Conservation (phyloP, 2,329 filamentous ascomycete genomes). For the Aspergillus carbonarius region DNA sequence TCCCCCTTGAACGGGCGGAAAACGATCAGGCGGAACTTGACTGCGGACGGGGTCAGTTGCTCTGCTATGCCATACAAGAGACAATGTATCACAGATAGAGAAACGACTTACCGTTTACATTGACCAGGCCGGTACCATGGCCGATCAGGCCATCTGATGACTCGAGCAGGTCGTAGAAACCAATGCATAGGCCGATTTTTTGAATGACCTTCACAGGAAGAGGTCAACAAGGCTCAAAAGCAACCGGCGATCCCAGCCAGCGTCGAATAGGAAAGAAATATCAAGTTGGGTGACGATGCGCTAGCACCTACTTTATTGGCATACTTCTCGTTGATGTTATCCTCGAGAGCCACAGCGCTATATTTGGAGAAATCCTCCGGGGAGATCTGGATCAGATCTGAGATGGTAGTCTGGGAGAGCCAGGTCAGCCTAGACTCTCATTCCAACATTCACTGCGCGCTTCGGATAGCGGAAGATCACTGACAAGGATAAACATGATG, state of each 20-base stretch:
- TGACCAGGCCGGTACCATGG: constrained; percentile 86
- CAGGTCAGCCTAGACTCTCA: constrained; percentile 12
- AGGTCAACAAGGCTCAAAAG: not conserved
- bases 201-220: constrained; percentile 68
- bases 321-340: constrained; percentile 97
- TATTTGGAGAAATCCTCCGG: constrained; percentile 82
- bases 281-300: not conserved
- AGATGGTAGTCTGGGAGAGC: constrained; percentile 73
- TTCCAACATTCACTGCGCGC: not conserved
- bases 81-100: not conserved
- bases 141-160: constrained; percentile 92
- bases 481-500: constrained; percentile 53
- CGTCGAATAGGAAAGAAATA: not conserved
- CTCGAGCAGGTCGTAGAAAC: constrained; percentile 85
- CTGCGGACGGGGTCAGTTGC: constrained; percentile 46
- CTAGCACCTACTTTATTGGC: constrained; percentile 71
- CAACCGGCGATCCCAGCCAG: not conserved
- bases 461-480: constrained; percentile 26
- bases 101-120: constrained; percentile 73
- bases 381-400: constrained; percentile 89
- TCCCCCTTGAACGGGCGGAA: constrained; percentile 97
- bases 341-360: constrained; percentile 82
- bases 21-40: constrained; percentile 89
- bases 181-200: constrained; percentile 89
- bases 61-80: not conserved